Evolutionary conservation across 2,329 filamentous ascomycete genomes (phyloP).

Genomic region (Alternaria arbusti): DNA sequence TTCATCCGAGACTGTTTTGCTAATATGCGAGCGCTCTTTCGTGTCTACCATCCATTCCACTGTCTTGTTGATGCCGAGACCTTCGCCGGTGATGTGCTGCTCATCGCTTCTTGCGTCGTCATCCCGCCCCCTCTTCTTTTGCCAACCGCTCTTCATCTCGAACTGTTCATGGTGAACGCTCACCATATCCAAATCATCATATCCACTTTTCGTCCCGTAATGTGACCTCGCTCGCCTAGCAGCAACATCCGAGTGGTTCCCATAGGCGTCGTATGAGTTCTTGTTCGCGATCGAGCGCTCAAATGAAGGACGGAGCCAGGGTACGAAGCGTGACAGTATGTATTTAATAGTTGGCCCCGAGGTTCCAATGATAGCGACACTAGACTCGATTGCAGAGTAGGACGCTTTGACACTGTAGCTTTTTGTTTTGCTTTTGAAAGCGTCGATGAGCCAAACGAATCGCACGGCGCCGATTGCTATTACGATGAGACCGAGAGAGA

Average conservation of each 20-base stretch:
- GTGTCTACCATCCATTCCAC: slow-evolving; percentile 27
- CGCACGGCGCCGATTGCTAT: slow-evolving; percentile 24
- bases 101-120: slow-evolving; percentile 27
- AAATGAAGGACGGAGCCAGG: slow-evolving; percentile 16
- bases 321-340: slow-evolving; percentile 19
- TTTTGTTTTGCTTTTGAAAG: slow-evolving; percentile 20
- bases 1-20: not conserved
- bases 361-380: slow-evolving; percentile 23
- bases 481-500: slow-evolving; percentile 24
- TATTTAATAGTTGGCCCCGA: slow-evolving; percentile 24
- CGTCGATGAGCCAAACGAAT: slow-evolving; percentile 23
- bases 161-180: slow-evolving; percentile 9
- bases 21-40: slow-evolving; percentile 1
- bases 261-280: slow-evolving; percentile 10
- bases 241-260: slow-evolving; percentile 3
- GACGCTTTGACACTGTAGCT: slow-evolving; percentile 22
- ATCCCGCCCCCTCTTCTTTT: slow-evolving; percentile 8
- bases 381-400: slow-evolving; percentile 23
- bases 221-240: slow-evolving; percentile 3
- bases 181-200: slow-evolving; percentile 22
- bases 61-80: slow-evolving; percentile 25
- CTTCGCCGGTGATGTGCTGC: slow-evolving; percentile 15
- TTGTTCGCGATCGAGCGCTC: slow-evolving; percentile 13
- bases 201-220: slow-evolving; percentile 3
- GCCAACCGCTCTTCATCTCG: slow-evolving; percentile 30